Evolutionary conservation across 1,139 yeast genomes (phyloP), one percentile per base, ranked within the genome.

Genomic region (Meyerozyma athensensis): DNA sequence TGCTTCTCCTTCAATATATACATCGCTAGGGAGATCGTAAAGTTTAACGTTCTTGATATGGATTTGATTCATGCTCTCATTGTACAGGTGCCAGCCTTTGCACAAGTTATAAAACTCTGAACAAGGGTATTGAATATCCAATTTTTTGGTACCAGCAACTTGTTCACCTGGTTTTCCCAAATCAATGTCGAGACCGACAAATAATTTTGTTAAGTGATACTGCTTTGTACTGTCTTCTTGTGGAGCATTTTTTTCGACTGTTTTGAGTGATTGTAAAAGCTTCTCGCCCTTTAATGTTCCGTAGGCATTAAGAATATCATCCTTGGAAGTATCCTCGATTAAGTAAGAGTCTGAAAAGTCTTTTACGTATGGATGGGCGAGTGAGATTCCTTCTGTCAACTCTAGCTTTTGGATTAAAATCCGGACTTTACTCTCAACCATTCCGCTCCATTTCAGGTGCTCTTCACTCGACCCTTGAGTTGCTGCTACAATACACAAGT

Each of bases 291-390:
- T 54, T 26, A 63, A 53, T 17, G 75, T 69, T 1, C 84, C 85
- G 49, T 72, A 74, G 7, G 70, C 72, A 36, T 71, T 72, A 14
- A 86, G 71, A 16, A 83, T 70, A 20, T 68, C 65, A 31, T 69
- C 64, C 3, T 77, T 74, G 41, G 79, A 77, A 12, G 72, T 78
- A 4, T 74, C 79, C 12, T 68, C 61, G 50, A 77, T 75, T 20
- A 72, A 55, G 52, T 72, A 82, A 7, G 75, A 61, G 39, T 75
- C 68, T 37, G 74, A 81, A 55, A 87, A 84, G 4, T 82, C 80
- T 52, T 89, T 86, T 24, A 85, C 84, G 58, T 78, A 92, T 1
- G 98, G 98, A 60, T 90, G 97, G 0, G 97, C 97, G 24, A 86
- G 47, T 36, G 72, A 79, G 20, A 94, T 77, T 0, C 95, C 95